Conservation (phyloP, 164 flowering plant genomes). For the Cinnamomum chago region DNA sequence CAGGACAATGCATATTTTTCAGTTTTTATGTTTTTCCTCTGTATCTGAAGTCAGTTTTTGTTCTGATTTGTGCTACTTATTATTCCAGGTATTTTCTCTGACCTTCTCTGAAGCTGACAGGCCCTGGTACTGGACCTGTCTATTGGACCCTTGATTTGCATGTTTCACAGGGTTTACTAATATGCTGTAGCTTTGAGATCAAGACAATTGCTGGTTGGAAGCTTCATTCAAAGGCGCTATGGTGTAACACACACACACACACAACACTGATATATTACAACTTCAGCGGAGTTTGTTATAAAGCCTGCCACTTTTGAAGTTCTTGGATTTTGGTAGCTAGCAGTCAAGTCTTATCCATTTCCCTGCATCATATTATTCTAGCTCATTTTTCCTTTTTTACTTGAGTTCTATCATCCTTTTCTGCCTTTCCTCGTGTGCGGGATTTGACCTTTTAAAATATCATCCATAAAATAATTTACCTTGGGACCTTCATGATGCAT, state of each 20-base stretch:
- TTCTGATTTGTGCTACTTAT: constrained; percentile 45
- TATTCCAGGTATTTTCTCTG: constrained; percentile 99
- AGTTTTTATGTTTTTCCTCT: not conserved
- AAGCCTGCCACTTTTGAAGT: not conserved
- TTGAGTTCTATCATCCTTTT: not conserved
- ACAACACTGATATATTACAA: not conserved
- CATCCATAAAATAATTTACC: not conserved
- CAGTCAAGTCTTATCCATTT: not conserved
- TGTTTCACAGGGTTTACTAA: constrained; percentile 61
- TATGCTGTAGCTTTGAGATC: constrained; percentile 16
- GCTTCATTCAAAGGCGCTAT: constrained; percentile 8
- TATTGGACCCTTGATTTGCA: constrained; percentile 63
- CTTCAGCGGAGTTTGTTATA: not conserved
- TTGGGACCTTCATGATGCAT: not conserved
- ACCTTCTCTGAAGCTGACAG: constrained; percentile 94
- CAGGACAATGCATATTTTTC: not conserved
- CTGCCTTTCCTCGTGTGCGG: not conserved
- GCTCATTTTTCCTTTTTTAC: not conserved
- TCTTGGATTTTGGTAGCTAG: not conserved
- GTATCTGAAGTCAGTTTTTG: not conserved
- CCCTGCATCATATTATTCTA: not conserved
- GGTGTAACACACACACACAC: not conserved
- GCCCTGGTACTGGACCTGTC: constrained; percentile 52
- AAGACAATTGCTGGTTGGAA: constrained; percentile 24
- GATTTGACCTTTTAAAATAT: not conserved